Evolutionary conservation across 495 filamentous ascomycete genomes (phyloP), one percentile per base, ranked within the genome.

Genomic region (Talaromyces liani): DNA sequence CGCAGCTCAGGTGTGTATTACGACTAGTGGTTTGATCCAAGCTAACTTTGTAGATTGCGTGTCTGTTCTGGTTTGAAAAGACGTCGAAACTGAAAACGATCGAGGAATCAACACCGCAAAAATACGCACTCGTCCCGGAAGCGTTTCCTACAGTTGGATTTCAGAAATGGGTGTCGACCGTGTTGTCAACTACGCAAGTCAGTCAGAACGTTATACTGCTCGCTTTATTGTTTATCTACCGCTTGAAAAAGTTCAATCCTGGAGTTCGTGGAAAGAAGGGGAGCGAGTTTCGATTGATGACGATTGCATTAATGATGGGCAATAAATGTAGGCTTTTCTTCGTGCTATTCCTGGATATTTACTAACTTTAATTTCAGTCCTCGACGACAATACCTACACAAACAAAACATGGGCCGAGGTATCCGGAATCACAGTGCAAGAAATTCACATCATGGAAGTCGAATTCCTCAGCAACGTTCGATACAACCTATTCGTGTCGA

Each of bases 321-420:
- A 99, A 98, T 75, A 99, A 99, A 81, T 99, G 91, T 91, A 76
- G 69, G 87, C 77, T 18, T 24, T 45, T 31, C 29, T 6, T 31
- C 2, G 29, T 7, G 4, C 29, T 31, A 31, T 31, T 3, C 4
- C 3, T 31, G 29, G 29, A 31, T 7, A 31, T 31, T 6, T 31
- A 31, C 29, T 31, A 27, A 67, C 75, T 79, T 70, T 79, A 68
- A 64, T 63, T 51, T 10, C 64, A 92, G 89, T 97, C 70, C 78
- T 99, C 66, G 95, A 99, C 71, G 95, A 99, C 70, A 99, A 98
- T 73, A 98, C 95, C 2, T 99, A 98, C 75, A 98, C 95, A 60
- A 99, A 99, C 80, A 97, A 98, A 80, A 98, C 95, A 1, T 99
- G 95, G 95, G 94, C 95, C 14, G 95, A 99, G 68, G 95, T 99